Conservation (phyloP, 2,329 filamentous ascomycete genomes). For the Aspergillus persii region DNA sequence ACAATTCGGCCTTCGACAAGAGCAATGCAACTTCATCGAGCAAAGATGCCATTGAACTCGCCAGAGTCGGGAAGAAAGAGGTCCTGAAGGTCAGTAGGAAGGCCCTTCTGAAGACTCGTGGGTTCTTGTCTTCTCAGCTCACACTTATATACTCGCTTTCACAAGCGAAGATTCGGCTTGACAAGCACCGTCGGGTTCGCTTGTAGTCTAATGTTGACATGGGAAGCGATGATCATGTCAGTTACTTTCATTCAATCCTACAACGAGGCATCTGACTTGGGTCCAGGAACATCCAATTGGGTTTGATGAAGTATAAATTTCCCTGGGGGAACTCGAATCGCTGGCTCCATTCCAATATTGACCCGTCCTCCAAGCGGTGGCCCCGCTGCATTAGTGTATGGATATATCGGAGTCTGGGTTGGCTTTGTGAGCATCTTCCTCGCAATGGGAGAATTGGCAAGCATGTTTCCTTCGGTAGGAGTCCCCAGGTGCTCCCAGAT, state of each 20-base stretch:
- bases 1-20: not conserved
- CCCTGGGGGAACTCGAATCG: not conserved
- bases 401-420: slow-evolving; percentile 31
- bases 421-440: slow-evolving; percentile 25
- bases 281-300: not conserved
- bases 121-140: not conserved
- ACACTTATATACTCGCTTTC: not conserved
- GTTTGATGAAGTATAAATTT: not conserved
- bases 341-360: not conserved
- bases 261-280: not conserved
- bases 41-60: not conserved
- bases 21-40: not conserved
- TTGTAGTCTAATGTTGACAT: slow-evolving; percentile 39
- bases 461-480: slow-evolving; percentile 21
- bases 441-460: slow-evolving; percentile 30
- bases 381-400: slow-evolving; percentile 30
- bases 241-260: not conserved
- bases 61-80: not conserved
- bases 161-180: slow-evolving; percentile 40
- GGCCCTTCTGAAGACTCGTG: not conserved
- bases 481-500: not conserved
- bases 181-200: slow-evolving; percentile 41
- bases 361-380: slow-evolving; percentile 25
- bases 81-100: not conserved
- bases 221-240: slow-evolving; percentile 29